Evolutionary conservation across 1,284 basidiomycete genomes (phyloP), one percentile per base, ranked within the genome.

Genomic region (Melampsora occidentalis): DNA sequence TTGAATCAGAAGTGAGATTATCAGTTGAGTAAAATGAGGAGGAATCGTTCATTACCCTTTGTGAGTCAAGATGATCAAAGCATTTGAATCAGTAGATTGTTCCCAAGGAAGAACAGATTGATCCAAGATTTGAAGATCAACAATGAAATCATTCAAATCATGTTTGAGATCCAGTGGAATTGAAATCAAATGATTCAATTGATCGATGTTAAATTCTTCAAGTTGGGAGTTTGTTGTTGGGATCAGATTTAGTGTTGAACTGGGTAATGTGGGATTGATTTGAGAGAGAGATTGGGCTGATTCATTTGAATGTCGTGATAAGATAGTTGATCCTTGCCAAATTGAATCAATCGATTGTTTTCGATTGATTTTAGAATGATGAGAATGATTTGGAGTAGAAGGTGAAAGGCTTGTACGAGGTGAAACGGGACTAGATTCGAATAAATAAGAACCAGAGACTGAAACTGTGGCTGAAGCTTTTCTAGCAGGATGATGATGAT

Each of bases 381-480:
- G 70, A 46, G 20, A 20, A 71, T n/a, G 69, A 72, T 53, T 28
- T 39, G 61, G 53, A 51, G 22, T 5, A 48, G 42, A 33, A 33
- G 61, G 57, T 71, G 69, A 64, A 59, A 59, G 18, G n/a, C 22
- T 59, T 22, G 57, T 22, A 65, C 65, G 70, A 46, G 42, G 42
- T 46, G 42, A 46, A 49, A 35, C 22, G 5, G 61, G 28, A 33
- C 20, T n/a, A 64, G 62, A 35, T 39, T 48, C 48, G 39, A 64
- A 31, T 9, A 49, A 35, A 33, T 65, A 49, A 39, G 12, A 59
- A 25, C 63, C 42, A 16, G 70, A 72, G 18, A 72, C 65, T 5
- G 70, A 72, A 31, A 72, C 70, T 6, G 70, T 72, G 16, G 70
- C 48, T 48, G 70, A 72, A 39, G 70, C 70, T 57, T 72, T 72